A percentile compares a stretch with the other conserved stretches of the same genome.
Conservation (phyloP, 2,329 filamentous ascomycete species). For the Diaporthe velutina region DNA sequence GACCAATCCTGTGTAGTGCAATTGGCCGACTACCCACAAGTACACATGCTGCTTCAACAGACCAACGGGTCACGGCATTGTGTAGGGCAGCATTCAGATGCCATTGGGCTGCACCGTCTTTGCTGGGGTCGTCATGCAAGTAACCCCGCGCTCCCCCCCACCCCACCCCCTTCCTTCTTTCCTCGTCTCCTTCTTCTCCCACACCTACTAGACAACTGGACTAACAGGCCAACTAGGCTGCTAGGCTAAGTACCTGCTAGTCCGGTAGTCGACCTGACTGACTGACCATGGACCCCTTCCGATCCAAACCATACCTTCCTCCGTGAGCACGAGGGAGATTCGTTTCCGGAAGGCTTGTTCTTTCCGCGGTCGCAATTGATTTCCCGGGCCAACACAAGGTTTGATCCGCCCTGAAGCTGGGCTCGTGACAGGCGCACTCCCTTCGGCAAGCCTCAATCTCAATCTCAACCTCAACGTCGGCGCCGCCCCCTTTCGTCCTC, state of each 20-base stretch:
- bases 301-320: neutral
- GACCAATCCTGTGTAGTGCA: conserved; percentile 28
- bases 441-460: neutral
- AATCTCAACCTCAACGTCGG: neutral
- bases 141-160: conserved; percentile 25
- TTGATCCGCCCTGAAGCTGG: conserved; percentile 11
- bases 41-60: neutral
- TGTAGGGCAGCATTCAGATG: conserved; percentile 21
- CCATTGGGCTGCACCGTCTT: conserved; percentile 25
- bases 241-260: neutral
- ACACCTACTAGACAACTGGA: neutral
- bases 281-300: neutral
- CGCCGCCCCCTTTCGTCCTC: neutral
- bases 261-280: neutral
- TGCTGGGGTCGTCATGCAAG: conserved; percentile 27
- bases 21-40: neutral
- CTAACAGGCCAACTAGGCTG: neutral
- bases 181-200: conserved; percentile 1
- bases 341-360: conserved; percentile 25
- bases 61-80: conserved; percentile 6
- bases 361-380: conserved; percentile 21
- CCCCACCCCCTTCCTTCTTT: neutral
- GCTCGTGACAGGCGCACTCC: neutral
- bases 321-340: conserved; percentile 5
- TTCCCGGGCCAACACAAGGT: conserved; percentile 9